phyloP scores from a whole-genome alignment of 2,329 filamentous ascomycete species.

The Mariannaea elegans region DNA sequence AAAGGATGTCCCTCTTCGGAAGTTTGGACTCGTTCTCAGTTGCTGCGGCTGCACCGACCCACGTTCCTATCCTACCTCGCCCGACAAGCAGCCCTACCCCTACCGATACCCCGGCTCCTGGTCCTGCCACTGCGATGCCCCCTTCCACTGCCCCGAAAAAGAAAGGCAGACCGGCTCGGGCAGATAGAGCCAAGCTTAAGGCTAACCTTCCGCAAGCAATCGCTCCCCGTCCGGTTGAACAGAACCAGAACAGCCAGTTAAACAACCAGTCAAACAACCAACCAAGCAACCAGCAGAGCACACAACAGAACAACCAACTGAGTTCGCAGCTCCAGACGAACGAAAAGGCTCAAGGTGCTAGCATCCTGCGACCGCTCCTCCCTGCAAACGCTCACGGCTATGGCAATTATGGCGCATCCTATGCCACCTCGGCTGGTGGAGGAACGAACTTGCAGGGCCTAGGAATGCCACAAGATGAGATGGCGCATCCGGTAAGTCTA shows the following conservation, averaged over 20 bases:
- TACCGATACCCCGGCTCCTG: conserved; percentile 5
- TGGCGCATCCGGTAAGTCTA: conserved; percentile 6
- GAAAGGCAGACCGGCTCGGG: conserved; percentile 56
- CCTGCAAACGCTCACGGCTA: conserved; percentile 1
- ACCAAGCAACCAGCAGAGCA: background rate
- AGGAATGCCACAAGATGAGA: conserved; percentile 1
- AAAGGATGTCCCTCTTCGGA: conserved; percentile 41
- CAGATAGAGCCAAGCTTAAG: conserved; percentile 47
- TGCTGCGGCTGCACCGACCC: conserved; percentile 1
- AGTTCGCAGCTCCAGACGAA: background rate
- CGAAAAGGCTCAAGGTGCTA: background rate
- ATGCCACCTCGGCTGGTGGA: background rate
- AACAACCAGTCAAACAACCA: background rate
- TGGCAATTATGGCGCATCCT: conserved; percentile 14
- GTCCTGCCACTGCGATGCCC: conserved; percentile 13
- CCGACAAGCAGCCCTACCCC: conserved; percentile 26
- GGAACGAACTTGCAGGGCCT: background rate
- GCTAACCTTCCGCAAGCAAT: conserved; percentile 46
- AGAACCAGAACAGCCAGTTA: background rate
- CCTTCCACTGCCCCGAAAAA: conserved; percentile 45
- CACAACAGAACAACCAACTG: background rate
- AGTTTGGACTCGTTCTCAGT: background rate
- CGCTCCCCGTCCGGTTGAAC: conserved; percentile 41
- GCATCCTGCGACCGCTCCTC: background rate
- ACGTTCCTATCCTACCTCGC: conserved; percentile 38